phyloP scores from a whole-genome alignment of 1,284 basidiomycete genomes.

The Ganoderma resinaceum region DNA sequence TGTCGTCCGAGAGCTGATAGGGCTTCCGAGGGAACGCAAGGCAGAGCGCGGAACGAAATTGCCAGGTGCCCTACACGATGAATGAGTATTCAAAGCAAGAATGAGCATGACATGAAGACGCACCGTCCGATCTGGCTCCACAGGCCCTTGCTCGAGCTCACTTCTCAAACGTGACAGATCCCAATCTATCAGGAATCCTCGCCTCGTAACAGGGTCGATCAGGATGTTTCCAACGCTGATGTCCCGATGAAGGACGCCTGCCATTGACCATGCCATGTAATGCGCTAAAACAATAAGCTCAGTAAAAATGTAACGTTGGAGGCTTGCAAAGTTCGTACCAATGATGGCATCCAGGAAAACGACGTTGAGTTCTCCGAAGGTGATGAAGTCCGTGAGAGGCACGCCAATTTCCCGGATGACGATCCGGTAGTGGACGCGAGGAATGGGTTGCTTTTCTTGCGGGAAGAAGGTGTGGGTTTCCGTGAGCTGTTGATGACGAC shows the following conservation, averaged over 20 bases:
- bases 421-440: conserved; percentile 13
- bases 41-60: conserved; percentile 11
- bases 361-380: not conserved
- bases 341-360: not conserved
- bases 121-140: conserved; percentile 5
- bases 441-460: not conserved
- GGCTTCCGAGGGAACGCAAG: conserved; percentile 1
- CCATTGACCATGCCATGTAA: conserved; percentile 1
- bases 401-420: conserved; percentile 4
- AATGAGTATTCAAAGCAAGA: not conserved
- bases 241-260: conserved; percentile 14
- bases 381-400: conserved; percentile 1
- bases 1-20: conserved; percentile 15
- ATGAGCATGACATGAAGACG: not conserved
- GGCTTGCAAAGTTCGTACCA: not conserved
- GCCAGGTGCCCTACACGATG: conserved; percentile 15
- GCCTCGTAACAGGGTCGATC: conserved; percentile 2
- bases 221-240: conserved; percentile 21
- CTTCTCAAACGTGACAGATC: conserved; percentile 5
- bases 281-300: not conserved
- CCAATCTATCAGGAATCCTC: conserved; percentile 15
- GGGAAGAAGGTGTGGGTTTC: not conserved
- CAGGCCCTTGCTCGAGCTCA: not conserved
- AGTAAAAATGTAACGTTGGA: not conserved
- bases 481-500: conserved; percentile 5